phyloP scores from a whole-genome alignment of 2,329 filamentous ascomycete genomes.

The Fusarium veterinarium region DNA sequence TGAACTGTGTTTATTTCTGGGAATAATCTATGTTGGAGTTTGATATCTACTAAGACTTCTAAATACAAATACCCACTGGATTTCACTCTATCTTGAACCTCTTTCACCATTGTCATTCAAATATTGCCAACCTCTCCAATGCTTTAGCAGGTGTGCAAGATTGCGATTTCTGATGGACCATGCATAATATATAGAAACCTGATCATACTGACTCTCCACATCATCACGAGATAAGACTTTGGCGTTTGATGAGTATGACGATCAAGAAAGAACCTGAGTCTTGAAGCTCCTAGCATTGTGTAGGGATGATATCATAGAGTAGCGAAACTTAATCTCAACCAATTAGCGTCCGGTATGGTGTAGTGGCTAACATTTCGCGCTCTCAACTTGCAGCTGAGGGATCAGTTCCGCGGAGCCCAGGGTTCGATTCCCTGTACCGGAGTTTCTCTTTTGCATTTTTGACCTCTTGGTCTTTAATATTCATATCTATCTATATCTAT shows the following conservation, averaged over 20 bases:
- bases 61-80: slow-evolving; percentile 12
- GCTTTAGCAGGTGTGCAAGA: background rate
- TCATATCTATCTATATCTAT: too few relatives aligned
- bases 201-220: background rate
- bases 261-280: background rate
- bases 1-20: background rate
- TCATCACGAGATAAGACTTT: background rate
- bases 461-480: too few relatives aligned
- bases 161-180: background rate
- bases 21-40: background rate
- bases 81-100: background rate
- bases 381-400: slow-evolving; percentile 40
- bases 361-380: slow-evolving; percentile 52
- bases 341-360: slow-evolving; percentile 46
- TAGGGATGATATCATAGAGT: background rate
- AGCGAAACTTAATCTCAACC: background rate
- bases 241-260: background rate
- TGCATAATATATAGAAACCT: background rate
- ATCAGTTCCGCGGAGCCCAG: slow-evolving; percentile 41
- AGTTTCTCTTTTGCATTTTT: slow-evolving; percentile 16
- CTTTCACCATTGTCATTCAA: background rate
- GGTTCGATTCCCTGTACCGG: slow-evolving; percentile 47
- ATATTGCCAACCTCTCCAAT: background rate
- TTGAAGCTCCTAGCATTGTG: background rate
- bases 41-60: background rate